A percentile compares a stretch with the other conserved stretches of the same genome.
These are phyloP conservation scores for Senna tora DNA, from an alignment of 306 rosid genomes.

Conservation along the genomic window DNA sequence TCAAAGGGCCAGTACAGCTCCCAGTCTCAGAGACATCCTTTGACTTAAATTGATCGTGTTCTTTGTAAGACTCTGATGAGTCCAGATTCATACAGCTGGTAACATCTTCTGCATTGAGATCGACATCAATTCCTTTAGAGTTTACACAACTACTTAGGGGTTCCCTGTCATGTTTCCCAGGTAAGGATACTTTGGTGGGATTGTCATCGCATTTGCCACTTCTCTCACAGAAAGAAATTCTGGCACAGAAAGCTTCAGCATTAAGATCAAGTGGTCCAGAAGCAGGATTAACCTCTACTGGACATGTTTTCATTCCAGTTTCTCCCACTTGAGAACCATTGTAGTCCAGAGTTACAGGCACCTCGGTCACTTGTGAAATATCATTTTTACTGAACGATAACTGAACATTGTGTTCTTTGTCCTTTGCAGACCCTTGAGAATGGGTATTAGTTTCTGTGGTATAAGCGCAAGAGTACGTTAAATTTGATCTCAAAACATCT, in stretches of 20 bases:
- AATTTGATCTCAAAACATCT: not conserved
- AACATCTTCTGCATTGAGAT: constrained; percentile 74
- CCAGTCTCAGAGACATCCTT: constrained; percentile 76
- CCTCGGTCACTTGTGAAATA: constrained; percentile 52
- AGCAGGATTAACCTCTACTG: constrained; percentile 26
- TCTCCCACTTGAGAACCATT: constrained; percentile 50
- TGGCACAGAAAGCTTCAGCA: constrained; percentile 45
- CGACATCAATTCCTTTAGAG: constrained; percentile 58
- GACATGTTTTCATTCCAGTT: constrained; percentile 29
- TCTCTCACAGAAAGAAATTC: constrained; percentile 36
- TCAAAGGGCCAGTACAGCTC: constrained; percentile 71
- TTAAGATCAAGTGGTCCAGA: constrained; percentile 58
- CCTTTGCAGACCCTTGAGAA: constrained; percentile 25
- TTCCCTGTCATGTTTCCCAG: constrained; percentile 42
- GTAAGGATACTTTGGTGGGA: constrained; percentile 27
- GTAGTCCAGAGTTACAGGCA: constrained; percentile 41
- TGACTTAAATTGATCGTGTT: constrained; percentile 48
- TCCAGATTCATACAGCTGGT: constrained; percentile 55
- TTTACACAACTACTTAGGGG: constrained; percentile 22
- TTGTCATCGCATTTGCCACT: constrained; percentile 43
- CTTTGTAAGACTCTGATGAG: constrained; percentile 43
- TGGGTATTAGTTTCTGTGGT: constrained; percentile 46
- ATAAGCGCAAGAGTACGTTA: constrained; percentile 26
- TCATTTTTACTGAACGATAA: constrained; percentile 44
- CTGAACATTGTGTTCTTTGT: constrained; percentile 45